Conservation (phyloP, 2,329 filamentous ascomycete genomes). For the Onygenales sp. region DNA sequence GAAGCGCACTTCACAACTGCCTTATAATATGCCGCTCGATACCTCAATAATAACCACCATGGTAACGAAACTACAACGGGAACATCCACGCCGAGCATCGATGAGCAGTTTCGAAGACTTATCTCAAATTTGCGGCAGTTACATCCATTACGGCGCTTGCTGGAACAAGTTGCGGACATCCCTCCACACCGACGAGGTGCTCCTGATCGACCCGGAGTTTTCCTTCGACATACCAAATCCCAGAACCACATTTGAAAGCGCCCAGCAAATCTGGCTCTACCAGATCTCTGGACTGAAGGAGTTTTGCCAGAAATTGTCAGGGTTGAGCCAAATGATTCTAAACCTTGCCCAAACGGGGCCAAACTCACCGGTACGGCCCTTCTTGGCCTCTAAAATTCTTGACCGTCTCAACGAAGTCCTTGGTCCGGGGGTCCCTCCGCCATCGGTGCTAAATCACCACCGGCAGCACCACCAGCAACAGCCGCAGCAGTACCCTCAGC, state of each 20-base stretch:
- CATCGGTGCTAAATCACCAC: background rate
- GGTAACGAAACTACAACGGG: conserved; percentile 10
- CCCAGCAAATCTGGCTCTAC: conserved; percentile 11
- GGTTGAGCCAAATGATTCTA: conserved; percentile 13
- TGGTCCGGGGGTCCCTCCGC: conserved; percentile 5
- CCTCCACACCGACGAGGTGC: conserved; percentile 12
- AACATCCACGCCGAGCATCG: conserved; percentile 8
- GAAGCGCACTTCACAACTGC: conserved; percentile 5
- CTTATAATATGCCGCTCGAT: conserved; percentile 4
- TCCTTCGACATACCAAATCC: conserved; percentile 13
- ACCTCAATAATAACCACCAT: conserved; percentile 7
- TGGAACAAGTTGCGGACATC: conserved; percentile 10
- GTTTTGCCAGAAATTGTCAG: conserved; percentile 14
- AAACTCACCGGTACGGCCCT: conserved; percentile 10
- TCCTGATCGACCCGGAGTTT: conserved; percentile 12
- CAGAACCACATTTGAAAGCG: conserved; percentile 12
- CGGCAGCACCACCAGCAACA: background rate
- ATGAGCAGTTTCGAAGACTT: conserved; percentile 11
- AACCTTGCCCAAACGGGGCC: conserved; percentile 9
- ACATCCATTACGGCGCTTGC: conserved; percentile 12
- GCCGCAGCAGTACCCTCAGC: background rate
- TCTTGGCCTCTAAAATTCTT: conserved; percentile 11
- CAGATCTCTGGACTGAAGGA: conserved; percentile 12
- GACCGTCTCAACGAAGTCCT: conserved; percentile 13
- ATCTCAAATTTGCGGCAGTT: conserved; percentile 8